These are phyloP conservation scores for Geranium brycei DNA, from an alignment of 345 rosid species.

Conservation along the genomic window DNA sequence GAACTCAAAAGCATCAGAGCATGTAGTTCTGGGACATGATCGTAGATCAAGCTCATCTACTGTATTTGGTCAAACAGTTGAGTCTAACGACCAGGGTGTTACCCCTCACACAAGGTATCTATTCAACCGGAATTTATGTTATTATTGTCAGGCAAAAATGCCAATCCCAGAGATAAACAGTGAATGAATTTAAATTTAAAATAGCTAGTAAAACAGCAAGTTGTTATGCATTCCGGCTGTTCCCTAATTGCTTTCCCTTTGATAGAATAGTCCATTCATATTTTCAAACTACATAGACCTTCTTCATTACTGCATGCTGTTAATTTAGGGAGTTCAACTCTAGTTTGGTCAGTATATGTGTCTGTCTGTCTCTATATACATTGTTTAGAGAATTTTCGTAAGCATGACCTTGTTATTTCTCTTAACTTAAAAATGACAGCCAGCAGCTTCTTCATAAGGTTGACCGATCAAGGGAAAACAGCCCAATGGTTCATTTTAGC, in stretches of 20 bases:
- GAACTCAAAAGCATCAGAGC: constrained; percentile 26
- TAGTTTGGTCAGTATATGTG: too few species aligned
- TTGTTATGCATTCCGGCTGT: too few species aligned
- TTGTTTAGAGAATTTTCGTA: background rate
- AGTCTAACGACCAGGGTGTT: background rate
- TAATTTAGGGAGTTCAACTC: background rate
- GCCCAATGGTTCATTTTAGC: constrained; percentile 28
- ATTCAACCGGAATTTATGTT: background rate
- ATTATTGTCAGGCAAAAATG: too few species aligned
- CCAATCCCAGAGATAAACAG: too few species aligned
- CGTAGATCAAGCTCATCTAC: background rate
- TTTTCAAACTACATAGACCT: too few species aligned
- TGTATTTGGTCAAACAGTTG: background rate
- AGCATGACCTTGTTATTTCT: constrained; percentile 2
- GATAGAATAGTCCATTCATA: too few species aligned
- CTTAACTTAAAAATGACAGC: constrained; percentile 25
- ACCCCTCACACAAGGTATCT: background rate
- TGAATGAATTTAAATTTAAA: too few species aligned
- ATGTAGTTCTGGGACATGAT: constrained; percentile 4
- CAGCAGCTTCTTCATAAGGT: constrained; percentile 86
- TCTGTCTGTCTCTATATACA: too few species aligned
- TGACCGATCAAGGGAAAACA: constrained; percentile 44
- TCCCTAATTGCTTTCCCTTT: too few species aligned
- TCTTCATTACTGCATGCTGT: background rate
- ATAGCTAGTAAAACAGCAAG: too few species aligned